phyloP scores from a whole-genome alignment of 495 filamentous ascomycete species.

The Alectoria sarmentosa region DNA sequence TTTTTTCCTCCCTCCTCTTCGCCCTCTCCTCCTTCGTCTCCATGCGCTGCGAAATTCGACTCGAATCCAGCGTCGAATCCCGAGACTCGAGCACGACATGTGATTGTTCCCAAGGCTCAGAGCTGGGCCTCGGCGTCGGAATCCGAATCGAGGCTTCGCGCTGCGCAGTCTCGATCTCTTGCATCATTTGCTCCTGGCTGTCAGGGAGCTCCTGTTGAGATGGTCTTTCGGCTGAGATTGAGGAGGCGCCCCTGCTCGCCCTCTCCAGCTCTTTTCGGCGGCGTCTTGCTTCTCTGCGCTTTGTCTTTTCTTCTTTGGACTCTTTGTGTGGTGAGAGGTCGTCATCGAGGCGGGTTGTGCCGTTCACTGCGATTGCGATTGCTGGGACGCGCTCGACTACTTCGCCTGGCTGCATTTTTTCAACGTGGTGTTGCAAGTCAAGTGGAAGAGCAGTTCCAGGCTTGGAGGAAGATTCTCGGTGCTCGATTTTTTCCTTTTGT shows the following conservation, averaged over 20 bases:
- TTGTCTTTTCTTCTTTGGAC: neutral
- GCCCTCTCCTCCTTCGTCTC: slow-evolving; percentile 12
- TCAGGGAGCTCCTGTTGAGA: neutral
- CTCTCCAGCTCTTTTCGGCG: slow-evolving; percentile 1
- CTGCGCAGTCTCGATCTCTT: neutral
- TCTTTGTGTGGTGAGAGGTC: neutral
- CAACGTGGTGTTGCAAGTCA: neutral
- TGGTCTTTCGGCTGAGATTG: neutral
- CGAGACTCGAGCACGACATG: neutral
- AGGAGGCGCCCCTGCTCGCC: neutral
- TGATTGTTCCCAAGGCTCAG: neutral
- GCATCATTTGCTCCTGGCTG: neutral
- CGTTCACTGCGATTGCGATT: slow-evolving; percentile 1
- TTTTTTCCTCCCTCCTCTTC: slow-evolving; percentile 13
- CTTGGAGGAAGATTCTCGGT: too few relatives aligned
- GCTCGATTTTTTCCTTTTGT: neutral
- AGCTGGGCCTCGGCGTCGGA: neutral
- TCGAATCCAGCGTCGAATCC: neutral
- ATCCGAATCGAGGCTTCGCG: neutral
- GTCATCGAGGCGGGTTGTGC: neutral
- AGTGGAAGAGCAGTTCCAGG: slow-evolving; percentile 3
- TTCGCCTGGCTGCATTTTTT: slow-evolving; percentile 13
- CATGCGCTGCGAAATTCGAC: neutral
- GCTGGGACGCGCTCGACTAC: slow-evolving; percentile 3
- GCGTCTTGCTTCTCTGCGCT: neutral